A percentile compares a stretch with the other conserved stretches of the same genome.
Evolutionary conservation across 345 rosid genomes (phyloP).

Genomic region (Aethionema arabicum): DNA sequence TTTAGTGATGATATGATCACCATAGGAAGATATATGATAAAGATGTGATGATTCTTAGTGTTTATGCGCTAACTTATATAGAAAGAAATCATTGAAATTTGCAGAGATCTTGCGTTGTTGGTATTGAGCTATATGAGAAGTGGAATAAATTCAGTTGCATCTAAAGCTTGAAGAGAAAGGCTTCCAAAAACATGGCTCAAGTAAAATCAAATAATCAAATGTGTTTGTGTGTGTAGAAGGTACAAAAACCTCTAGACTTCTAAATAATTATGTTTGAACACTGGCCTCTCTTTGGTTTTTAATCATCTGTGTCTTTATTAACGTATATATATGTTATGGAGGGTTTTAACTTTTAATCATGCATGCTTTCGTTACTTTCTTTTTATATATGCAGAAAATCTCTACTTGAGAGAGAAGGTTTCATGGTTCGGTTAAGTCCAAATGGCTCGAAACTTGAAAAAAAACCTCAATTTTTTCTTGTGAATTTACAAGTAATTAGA

Average conservation of each 20-base stretch:
- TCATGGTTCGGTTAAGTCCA: no score
- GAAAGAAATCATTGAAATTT: not conserved
- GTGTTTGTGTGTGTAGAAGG: not conserved
- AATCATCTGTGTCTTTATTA: not conserved
- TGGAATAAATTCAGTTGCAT: slow-evolving; percentile 44
- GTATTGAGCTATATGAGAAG: slow-evolving; percentile 45
- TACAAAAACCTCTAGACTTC: no score
- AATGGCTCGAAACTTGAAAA: no score
- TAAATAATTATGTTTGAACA: no score
- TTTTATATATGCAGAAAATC: not conserved
- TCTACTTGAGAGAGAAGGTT: not conserved
- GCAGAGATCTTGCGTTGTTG: slow-evolving; percentile 53
- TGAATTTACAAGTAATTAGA: no score
- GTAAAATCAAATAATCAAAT: slow-evolving; percentile 56
- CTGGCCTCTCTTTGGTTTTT: no score
- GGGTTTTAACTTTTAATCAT: no score
- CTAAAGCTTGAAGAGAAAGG: slow-evolving; percentile 44
- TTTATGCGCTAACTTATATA: no score
- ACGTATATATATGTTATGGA: slow-evolving; percentile 5
- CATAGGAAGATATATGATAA: no score
- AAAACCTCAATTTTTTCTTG: no score
- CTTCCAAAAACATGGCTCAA: slow-evolving; percentile 42
- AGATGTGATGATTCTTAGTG: not conserved
- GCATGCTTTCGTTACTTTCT: no score
- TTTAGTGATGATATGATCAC: no score